Evolutionary conservation across 139 green algal species (phyloP).

Genomic region (Nannochloris sp.): DNA sequence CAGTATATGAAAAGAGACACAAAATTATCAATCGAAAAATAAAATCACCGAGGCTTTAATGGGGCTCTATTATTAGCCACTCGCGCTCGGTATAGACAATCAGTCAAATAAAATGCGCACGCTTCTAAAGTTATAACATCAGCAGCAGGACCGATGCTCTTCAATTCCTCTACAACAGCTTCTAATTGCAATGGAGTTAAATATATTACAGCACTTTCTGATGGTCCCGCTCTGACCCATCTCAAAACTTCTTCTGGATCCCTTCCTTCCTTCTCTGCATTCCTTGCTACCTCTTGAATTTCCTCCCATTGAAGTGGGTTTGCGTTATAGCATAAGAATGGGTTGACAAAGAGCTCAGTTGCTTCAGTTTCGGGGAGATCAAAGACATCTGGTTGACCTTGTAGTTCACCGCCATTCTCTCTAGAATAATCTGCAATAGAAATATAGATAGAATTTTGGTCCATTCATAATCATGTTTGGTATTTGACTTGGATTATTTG

Average conservation of each 20-base stretch:
- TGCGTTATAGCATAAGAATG: slow-evolving; percentile 36
- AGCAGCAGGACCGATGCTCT: not conserved
- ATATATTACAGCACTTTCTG: slow-evolving; percentile 9
- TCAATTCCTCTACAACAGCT: slow-evolving; percentile 9
- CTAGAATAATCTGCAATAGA: not conserved
- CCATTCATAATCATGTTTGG: not conserved
- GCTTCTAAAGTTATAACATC: slow-evolving; percentile 11
- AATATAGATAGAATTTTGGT: not conserved
- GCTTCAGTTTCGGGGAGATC: slow-evolving; percentile 31
- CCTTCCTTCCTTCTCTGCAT: not conserved
- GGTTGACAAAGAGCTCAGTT: slow-evolving; percentile 43
- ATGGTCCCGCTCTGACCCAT: not conserved
- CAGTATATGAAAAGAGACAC: no score
- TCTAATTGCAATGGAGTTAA: slow-evolving; percentile 14
- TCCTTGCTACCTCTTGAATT: slow-evolving; percentile 23
- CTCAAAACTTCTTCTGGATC: not conserved
- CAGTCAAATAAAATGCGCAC: slow-evolving; percentile 12
- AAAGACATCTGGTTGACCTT: slow-evolving; percentile 23
- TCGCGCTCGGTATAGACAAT: slow-evolving; percentile 19
- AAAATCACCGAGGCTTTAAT: no score
- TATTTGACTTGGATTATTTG: not conserved
- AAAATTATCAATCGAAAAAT: no score
- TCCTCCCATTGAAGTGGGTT: slow-evolving; percentile 33
- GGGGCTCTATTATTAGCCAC: slow-evolving; percentile 20
- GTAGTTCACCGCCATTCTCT: not conserved